Base-by-base conservation (phyloP, 192 early-diverging fungal genomes). In the Dissophora ornata region DNA sequence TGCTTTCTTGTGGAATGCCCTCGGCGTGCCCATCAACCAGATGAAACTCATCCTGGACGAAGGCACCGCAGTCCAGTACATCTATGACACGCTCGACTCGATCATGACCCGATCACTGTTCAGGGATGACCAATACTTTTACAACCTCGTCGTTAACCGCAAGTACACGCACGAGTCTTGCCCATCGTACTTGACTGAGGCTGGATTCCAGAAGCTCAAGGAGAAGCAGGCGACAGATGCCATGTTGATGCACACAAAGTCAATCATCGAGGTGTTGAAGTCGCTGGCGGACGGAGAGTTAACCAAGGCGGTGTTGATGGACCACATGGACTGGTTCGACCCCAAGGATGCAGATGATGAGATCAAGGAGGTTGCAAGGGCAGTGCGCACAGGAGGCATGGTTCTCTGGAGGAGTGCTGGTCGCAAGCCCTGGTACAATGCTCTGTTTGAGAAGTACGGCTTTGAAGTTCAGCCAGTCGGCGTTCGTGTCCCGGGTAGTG, bases 261-360 rank as follows among this genome's bases (percentile, higher is more conserved):
- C 89, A n/a, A 93, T 94, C 61, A 62, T 90, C 36, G 80, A 91
- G 48, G 90, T 90, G 9, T 83, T 94, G 18, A 51, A 62, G 9
- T 80, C 79, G 24, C 69, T 93, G 57, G 59, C 30, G 15, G 85
- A 90, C 40, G 88, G 87, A 25, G 90, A 93, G 62, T 75, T 95
- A 15, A 88, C 89, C 51, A 85, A 88, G 47, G 86, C 92, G 12
- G 89, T 94, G 12, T 79, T 94, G 21, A 95, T 95, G 93, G 94
- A 95, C 62, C 94, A 95, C 67, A 87, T 95, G 82, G 93, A 95
- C 68, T 94, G 94, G 94, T 94, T 93, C 69, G 79, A 83, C 15
- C 63, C 73, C 8, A 83, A 86, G 38, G 89, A 93, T 57, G 88
- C 91, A 12, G 87, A 88, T 16, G 81, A 86, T 5, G 94, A 95